These are phyloP conservation scores for Phaseolus lunatus DNA, from an alignment of 306 rosid species.

Conservation along the genomic window DNA sequence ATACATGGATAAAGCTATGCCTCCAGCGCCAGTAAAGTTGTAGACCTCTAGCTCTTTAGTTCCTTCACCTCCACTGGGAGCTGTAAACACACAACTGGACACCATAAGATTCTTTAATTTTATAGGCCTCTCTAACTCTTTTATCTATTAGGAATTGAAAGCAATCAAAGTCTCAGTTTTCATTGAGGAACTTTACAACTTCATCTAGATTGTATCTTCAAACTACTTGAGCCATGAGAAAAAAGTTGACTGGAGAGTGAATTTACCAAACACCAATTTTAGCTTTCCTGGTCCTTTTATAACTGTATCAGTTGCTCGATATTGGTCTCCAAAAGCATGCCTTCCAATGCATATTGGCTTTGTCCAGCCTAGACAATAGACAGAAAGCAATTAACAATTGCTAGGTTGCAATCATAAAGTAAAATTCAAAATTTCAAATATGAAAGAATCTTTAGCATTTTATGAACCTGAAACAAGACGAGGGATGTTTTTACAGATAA, in stretches of 20 bases:
- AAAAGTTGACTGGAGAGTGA: slow-evolving; percentile 37
- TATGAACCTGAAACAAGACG: slow-evolving; percentile 90
- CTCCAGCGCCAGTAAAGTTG: slow-evolving; percentile 89
- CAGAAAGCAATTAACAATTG: slow-evolving; percentile 25
- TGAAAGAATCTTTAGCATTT: slow-evolving; percentile 23
- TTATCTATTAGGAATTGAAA: slow-evolving; percentile 10
- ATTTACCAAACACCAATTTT: slow-evolving; percentile 84
- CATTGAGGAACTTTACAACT: slow-evolving; percentile 27
- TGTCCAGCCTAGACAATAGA: slow-evolving; percentile 75
- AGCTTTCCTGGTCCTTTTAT: slow-evolving; percentile 87
- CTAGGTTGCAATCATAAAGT: slow-evolving; percentile 27
- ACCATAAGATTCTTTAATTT: slow-evolving; percentile 40
- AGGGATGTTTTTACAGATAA: slow-evolving; percentile 87
- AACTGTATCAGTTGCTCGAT: slow-evolving; percentile 89
- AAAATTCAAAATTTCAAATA: slow-evolving; percentile 28
- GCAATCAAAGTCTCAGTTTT: neutral
- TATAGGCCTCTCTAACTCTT: slow-evolving; percentile 14
- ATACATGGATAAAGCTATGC: slow-evolving; percentile 90
- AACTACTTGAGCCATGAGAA: slow-evolving; percentile 29
- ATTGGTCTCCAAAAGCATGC: slow-evolving; percentile 99
- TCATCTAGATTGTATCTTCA: slow-evolving; percentile 35
- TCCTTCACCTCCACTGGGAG: slow-evolving; percentile 73
- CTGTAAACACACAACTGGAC: slow-evolving; percentile 48
- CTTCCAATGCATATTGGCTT: slow-evolving; percentile 98
- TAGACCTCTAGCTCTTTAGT: slow-evolving; percentile 79